A percentile compares a stretch with the other conserved stretches of the same genome.
Evolutionary conservation across 495 filamentous ascomycete species (phyloP).

Genomic region (Aspergillus asperescens): DNA sequence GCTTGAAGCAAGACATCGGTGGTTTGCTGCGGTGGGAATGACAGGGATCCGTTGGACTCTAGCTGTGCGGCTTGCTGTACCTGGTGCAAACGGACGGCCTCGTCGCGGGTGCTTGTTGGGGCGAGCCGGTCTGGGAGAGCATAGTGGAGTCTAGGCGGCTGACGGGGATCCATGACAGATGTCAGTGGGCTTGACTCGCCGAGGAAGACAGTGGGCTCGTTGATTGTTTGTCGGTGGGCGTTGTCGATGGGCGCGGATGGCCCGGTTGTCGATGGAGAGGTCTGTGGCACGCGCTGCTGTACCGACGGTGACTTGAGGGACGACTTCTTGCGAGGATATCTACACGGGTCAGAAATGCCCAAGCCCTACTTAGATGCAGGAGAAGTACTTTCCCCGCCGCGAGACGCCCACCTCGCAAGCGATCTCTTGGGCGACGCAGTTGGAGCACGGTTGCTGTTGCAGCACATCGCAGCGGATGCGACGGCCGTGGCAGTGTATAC

Average conservation of each 20-base stretch:
- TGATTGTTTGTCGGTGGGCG: background rate
- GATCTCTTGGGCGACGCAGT: constrained; percentile 36
- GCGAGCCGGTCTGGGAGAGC: constrained; percentile 26
- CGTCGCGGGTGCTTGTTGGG: constrained; percentile 16
- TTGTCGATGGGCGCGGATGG: background rate
- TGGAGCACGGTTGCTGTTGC: constrained; percentile 39
- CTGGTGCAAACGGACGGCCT: constrained; percentile 16
- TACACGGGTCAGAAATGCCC: constrained; percentile 1
- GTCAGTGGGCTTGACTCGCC: constrained; percentile 41
- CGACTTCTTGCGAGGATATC: constrained; percentile 22
- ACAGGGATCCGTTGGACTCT: constrained; percentile 32
- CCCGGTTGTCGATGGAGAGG: background rate
- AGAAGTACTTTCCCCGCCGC: constrained; percentile 38
- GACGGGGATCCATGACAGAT: constrained; percentile 35
- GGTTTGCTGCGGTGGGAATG: constrained; percentile 30
- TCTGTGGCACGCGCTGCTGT: background rate
- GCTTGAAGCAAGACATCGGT: constrained; percentile 32
- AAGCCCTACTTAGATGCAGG: background rate
- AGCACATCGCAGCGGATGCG: constrained; percentile 46
- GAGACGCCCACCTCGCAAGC: constrained; percentile 41
- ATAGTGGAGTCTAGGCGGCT: constrained; percentile 30
- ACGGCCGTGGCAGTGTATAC: constrained; percentile 41
- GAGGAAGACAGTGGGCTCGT: constrained; percentile 30
- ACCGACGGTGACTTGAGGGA: background rate
- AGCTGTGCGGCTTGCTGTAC: constrained; percentile 21